These are phyloP conservation scores for Penicillium canescens DNA, from an alignment of 495 filamentous ascomycete species.

Conservation along the genomic window DNA sequence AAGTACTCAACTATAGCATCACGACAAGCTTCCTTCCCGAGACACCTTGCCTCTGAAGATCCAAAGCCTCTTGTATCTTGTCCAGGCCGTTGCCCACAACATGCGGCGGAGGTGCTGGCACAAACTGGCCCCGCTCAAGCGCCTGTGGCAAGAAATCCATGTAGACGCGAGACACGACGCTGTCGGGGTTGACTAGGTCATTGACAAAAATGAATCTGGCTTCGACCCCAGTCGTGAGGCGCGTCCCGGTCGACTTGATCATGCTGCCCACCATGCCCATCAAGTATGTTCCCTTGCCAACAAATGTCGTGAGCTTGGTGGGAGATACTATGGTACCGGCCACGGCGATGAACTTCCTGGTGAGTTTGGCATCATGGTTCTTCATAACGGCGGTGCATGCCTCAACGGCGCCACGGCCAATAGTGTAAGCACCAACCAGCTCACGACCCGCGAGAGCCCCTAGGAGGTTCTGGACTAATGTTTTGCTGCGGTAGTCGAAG, in stretches of 20 bases:
- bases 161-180: conserved; percentile 25
- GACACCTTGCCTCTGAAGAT: conserved; percentile 34
- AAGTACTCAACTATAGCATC: no score
- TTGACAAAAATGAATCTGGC: conserved; percentile 1
- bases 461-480: neutral
- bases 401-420: conserved; percentile 1
- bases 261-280: conserved; percentile 2
- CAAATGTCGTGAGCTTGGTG: neutral
- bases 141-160: conserved; percentile 41
- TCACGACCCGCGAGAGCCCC: neutral
- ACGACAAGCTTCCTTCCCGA: conserved; percentile 46
- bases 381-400: conserved; percentile 1
- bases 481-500: conserved; percentile 30
- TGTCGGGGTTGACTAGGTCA: neutral
- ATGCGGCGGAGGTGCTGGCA: conserved; percentile 29
- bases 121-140: conserved; percentile 20
- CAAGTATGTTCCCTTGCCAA: neutral
- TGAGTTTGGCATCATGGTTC: neutral
- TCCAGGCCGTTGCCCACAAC: conserved; percentile 45
- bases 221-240: neutral
- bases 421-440: conserved; percentile 7
- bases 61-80: conserved; percentile 38
- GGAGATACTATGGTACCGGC: neutral
- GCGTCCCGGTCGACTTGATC: neutral
- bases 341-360: conserved; percentile 4